Base-by-base conservation (phyloP, 1,284 basidiomycete species). In the Sphaerobolus stellatus region DNA sequence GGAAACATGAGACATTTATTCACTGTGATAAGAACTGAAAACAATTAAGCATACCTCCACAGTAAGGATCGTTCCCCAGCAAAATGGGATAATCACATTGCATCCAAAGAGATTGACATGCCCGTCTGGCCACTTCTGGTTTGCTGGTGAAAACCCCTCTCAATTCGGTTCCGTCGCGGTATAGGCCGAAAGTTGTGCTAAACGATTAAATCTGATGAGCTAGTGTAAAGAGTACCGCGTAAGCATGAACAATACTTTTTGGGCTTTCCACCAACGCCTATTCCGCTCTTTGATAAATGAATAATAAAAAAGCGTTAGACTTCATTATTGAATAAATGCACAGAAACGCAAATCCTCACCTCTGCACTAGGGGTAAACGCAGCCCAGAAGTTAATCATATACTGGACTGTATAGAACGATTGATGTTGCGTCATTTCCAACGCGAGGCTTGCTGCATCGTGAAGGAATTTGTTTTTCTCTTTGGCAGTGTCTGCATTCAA, bases 371-470 rank as follows among this genome's bases (percentile, higher is more conserved):
- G 84, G 6, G 84, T 76, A 62, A 90, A 93, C 0, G 88, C 86
- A 1, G 83, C 90, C 86, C 87, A 93, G 60, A 93, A 86, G 64
- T 93, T 93, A 56, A 93, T 69, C 31, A 93, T 70, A 14, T 88
- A 86, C 57, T 80, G 77, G 24, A 93, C 90, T 1, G 86, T 84
- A 54, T 82, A 78, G 68, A 92, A 91, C 0, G 90, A 88, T 59
- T 90, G 86, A 62, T 88, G 86, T 14, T 75, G 69, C 1, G 90
- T 83, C 33, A 93, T 79, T 62, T 89, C 88, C 41, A 77, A 69
- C 0, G 86, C 87, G 5, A 93, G 79, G 28, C 79, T 74, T 54
- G 69, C 68, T 0, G 88, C 88, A 63, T 93, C 91, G 24, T 73
- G 66, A 38, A 91, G 60, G 63, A 93, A 93, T 61, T 86, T 88